Percentiles rank a stretch among this genome's conserved stretches.
Evolutionary conservation across 768 basidiomycete species (phyloP).

Genomic region (Kwoniella europaea): DNA sequence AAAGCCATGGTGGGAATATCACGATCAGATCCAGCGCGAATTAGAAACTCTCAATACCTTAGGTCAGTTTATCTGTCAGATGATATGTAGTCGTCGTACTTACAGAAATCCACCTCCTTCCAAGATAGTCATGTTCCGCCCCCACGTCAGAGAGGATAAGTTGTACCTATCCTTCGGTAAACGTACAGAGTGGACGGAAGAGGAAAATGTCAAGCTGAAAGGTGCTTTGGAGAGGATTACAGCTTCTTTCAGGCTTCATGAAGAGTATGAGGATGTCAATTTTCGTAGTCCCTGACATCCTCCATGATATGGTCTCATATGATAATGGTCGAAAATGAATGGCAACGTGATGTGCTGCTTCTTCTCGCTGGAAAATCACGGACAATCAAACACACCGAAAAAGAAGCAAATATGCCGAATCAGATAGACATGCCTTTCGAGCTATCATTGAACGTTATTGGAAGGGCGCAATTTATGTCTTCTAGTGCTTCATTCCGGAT

Average conservation of each 20-base stretch:
- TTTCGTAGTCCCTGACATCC: neutral
- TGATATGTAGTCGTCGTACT: neutral
- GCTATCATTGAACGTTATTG: too few species aligned
- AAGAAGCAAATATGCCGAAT: too few species aligned
- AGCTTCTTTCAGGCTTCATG: neutral
- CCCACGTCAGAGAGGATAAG: neutral
- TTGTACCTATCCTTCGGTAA: constrained; percentile 4
- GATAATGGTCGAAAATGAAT: too few species aligned
- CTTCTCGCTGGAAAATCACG: too few species aligned
- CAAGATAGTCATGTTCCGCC: constrained; percentile 6
- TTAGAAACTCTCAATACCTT: neutral
- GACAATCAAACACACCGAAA: too few species aligned
- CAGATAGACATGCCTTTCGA: too few species aligned
- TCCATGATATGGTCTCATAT: neutral
- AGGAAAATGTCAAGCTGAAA: neutral
- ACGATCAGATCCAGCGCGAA: constrained; percentile 3
- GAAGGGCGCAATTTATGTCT: too few species aligned
- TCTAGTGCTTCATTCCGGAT: too few species aligned
- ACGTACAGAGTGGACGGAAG: neutral
- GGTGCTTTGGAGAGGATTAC: constrained; percentile 1
- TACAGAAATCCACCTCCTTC: neutral
- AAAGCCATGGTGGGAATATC: neutral
- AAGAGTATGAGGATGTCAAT: constrained; percentile 6
- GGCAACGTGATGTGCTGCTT: too few species aligned
- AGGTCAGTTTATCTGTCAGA: neutral